Conservation (phyloP, 495 filamentous ascomycete genomes). For the Xylaria venustula region DNA sequence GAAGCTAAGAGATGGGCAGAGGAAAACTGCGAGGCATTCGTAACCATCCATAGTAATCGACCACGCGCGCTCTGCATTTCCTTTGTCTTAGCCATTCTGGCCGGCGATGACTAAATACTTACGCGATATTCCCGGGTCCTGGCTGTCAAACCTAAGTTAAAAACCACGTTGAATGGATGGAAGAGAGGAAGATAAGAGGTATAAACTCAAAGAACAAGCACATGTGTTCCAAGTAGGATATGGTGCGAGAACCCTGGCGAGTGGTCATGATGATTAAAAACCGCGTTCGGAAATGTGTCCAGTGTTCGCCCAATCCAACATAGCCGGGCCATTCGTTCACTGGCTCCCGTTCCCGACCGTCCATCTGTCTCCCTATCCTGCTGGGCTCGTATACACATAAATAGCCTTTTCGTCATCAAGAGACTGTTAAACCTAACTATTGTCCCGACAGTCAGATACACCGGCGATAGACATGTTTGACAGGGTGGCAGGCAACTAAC, state of each 20-base stretch:
- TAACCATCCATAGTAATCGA: neutral
- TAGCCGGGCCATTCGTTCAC: neutral
- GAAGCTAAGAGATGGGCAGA: neutral
- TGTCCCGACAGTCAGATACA: neutral
- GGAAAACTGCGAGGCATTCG: neutral
- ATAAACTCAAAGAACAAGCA: neutral
- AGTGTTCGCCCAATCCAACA: neutral
- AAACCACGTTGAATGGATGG: no score
- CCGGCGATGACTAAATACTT: neutral
- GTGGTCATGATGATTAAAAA: constrained; percentile 15
- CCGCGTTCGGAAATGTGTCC: constrained; percentile 5
- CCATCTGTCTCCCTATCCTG: neutral
- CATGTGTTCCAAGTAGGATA: no score
- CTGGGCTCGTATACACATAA: neutral
- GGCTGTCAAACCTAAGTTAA: no score
- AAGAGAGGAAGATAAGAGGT: neutral
- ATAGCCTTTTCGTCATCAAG: neutral
- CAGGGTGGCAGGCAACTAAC: constrained; percentile 5
- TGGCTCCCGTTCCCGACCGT: neutral
- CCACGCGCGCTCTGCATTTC: neutral
- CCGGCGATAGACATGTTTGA: neutral
- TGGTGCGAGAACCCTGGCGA: constrained; percentile 4
- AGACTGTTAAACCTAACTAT: neutral
- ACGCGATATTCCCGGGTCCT: no score
- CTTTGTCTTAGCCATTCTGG: neutral